These are phyloP conservation scores for Fragaria iinumae DNA, from an alignment of 306 rosid species.

Conservation along the genomic window DNA sequence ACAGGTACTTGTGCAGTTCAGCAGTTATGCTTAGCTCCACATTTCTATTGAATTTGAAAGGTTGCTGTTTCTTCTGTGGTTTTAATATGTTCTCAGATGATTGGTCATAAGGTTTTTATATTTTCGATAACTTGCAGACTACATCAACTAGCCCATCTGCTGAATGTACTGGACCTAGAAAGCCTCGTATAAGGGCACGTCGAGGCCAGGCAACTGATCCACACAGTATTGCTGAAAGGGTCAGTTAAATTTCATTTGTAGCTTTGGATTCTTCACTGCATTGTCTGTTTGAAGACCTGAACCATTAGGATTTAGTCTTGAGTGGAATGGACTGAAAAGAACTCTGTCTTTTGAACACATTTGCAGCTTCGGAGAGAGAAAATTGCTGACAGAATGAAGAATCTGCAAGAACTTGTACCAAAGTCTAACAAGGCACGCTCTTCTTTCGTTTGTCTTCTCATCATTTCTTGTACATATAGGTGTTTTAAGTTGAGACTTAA, in stretches of 20 bases:
- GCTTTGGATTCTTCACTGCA: neutral
- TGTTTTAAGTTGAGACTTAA: neutral
- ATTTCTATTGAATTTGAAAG: neutral
- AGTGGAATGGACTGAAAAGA: neutral
- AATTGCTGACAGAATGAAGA: constrained; percentile 49
- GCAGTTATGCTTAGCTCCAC: neutral
- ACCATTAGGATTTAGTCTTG: neutral
- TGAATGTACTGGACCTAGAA: constrained; percentile 24
- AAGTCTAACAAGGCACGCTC: constrained; percentile 37
- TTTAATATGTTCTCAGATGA: neutral
- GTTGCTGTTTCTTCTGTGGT: neutral
- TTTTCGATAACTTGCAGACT: constrained; percentile 1
- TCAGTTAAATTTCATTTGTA: constrained; percentile 17
- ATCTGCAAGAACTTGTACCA: constrained; percentile 47
- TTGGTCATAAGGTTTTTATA: neutral
- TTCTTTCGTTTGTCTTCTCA: neutral
- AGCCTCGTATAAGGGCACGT: constrained; percentile 40
- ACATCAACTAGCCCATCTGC: constrained; percentile 6
- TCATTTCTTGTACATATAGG: neutral
- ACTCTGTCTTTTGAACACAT: neutral
- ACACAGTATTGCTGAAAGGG: constrained; percentile 55
- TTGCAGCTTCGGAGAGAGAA: constrained; percentile 47
- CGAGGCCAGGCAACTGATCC: constrained; percentile 56
- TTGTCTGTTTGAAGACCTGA: neutral
- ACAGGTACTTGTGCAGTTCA: constrained; percentile 6